phyloP scores from a whole-genome alignment of 2,329 filamentous ascomycete species.

The Claviceps paspali region DNA sequence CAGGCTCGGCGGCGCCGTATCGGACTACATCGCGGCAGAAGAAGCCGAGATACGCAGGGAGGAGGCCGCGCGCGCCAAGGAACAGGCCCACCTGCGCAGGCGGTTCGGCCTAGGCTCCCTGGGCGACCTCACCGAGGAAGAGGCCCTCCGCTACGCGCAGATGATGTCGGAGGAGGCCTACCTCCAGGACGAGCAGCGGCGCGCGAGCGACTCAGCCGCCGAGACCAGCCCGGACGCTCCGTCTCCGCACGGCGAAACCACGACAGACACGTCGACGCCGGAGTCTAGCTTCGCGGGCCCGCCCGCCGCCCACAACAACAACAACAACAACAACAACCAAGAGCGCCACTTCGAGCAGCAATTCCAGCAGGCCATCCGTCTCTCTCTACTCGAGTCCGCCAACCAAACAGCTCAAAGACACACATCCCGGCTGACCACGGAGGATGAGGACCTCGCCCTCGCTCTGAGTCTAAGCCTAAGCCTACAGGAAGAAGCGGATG shows the following conservation, averaged over 20 bases:
- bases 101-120: slow-evolving; percentile 71
- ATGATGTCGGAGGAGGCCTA: slow-evolving; percentile 51
- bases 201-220: slow-evolving; percentile 35
- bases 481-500: slow-evolving; percentile 29
- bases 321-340: slow-evolving; percentile 7
- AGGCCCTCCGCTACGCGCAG: slow-evolving; percentile 48
- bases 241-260: slow-evolving; percentile 26
- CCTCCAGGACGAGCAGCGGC: slow-evolving; percentile 38
- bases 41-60: slow-evolving; percentile 65
- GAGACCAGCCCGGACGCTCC: slow-evolving; percentile 29
- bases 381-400: slow-evolving; percentile 42
- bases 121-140: slow-evolving; percentile 48
- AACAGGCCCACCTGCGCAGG: slow-evolving; percentile 54
- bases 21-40: slow-evolving; percentile 77
- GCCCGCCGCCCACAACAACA: slow-evolving; percentile 14
- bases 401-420: slow-evolving; percentile 31
- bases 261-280: slow-evolving; percentile 35
- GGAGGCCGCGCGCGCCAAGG: slow-evolving; percentile 48
- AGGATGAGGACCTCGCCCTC: slow-evolving; percentile 43
- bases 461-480: slow-evolving; percentile 42
- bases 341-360: slow-evolving; percentile 41
- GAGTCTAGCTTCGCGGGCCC: slow-evolving; percentile 35
- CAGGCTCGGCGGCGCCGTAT: slow-evolving; percentile 50
- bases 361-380: slow-evolving; percentile 46
- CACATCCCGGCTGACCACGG: slow-evolving; percentile 7